Percentiles rank a stretch among this genome's conserved stretches.
phyloP scores from a whole-genome alignment of 2,329 filamentous ascomycete species.

The Diaporthe eres region DNA sequence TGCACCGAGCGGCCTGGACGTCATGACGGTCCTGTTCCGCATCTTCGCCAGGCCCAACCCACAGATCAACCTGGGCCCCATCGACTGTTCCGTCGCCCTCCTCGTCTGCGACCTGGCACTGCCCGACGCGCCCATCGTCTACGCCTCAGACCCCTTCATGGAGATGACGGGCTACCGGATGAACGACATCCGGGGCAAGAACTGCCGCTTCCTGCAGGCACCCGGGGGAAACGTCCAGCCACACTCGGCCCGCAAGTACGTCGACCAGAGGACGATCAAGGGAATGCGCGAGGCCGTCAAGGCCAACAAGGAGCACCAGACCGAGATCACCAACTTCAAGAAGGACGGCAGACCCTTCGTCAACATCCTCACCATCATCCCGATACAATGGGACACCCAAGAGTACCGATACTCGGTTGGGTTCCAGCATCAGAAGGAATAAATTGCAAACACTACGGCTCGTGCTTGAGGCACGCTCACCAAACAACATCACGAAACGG shows the following conservation, averaged over 20 bases:
- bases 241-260: constrained; percentile 73
- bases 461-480: neutral
- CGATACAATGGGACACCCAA: constrained; percentile 76
- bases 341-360: constrained; percentile 85
- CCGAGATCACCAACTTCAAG: constrained; percentile 81
- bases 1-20: constrained; percentile 67
- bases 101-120: constrained; percentile 83
- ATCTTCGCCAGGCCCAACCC: constrained; percentile 80
- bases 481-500: neutral
- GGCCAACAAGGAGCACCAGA: constrained; percentile 61
- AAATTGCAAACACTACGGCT: neutral
- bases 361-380: constrained; percentile 89
- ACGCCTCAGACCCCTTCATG: constrained; percentile 85
- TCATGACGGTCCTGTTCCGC: constrained; percentile 71
- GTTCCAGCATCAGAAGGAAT: constrained; percentile 74
- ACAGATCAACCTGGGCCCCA: constrained; percentile 82
- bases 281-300: constrained; percentile 64
- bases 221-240: constrained; percentile 76
- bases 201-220: constrained; percentile 88
- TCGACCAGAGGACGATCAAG: constrained; percentile 75
- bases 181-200: constrained; percentile 81
- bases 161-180: constrained; percentile 83
- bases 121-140: constrained; percentile 84
- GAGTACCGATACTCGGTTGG: constrained; percentile 83
- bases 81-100: constrained; percentile 88